Base-by-base conservation (phyloP, 2,329 filamentous ascomycete genomes). In the Fusarium equiseti region DNA sequence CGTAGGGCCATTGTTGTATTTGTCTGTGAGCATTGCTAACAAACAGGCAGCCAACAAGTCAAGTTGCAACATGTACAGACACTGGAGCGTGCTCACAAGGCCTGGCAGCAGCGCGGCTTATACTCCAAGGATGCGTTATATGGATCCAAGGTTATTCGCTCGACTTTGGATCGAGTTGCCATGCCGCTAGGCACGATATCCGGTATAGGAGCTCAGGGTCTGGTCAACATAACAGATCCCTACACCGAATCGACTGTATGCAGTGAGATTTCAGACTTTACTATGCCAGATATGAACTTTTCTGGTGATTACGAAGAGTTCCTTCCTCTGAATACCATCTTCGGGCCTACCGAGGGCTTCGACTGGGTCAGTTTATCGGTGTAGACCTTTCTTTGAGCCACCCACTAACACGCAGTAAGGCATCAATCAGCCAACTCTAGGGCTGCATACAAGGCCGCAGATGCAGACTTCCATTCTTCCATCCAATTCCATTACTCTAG, bases 81-180 rank as follows among this genome's bases (percentile, higher is more conserved):
- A 27, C 77, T 86, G 18, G 78, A 79, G 22, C 79, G 77, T 38
- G 81, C 81, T n/a, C 79, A 82, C 55, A 76, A 77, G 59, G 82
- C 84, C 64, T 86, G 83, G 84, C 76, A 78, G 12, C 77, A 79
- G 27, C 77, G 81, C 44, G 78, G 80, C 48, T 70, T 74, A 35
- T 68, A 70, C 29, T 85, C 83, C 15, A 74, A 75, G 48, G 83
- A 86, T 38, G 83, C 84, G 5, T 76, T 77, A 5, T 82, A 84
- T 66, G 84, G 83, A 29, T 79, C 81, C 32, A 77, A 75, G 35
- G 78, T 85, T 31, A 79, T 86, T 29, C 77, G 80, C 10, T 80
- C 81, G 11, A 85, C 85, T 51, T 77, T 85, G 24, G 75, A 75
- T 63, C 80, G 76, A 50, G 77, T 83, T 26, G 79, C 76, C 12